These are phyloP conservation scores for Penicillium waksmanii DNA, from an alignment of 495 filamentous ascomycete genomes.

Conservation along the genomic window DNA sequence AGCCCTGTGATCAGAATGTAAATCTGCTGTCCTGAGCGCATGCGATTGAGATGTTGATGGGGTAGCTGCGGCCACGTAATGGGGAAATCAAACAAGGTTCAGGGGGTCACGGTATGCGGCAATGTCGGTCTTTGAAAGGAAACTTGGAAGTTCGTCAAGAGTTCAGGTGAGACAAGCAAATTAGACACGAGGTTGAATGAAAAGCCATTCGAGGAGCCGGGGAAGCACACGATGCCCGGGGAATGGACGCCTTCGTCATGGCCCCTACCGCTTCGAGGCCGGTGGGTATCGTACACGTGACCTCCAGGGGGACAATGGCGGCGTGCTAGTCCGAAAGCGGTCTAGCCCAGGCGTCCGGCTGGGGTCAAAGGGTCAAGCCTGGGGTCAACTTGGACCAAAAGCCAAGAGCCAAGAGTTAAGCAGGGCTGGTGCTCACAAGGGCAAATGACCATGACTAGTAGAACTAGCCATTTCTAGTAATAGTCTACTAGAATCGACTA, in stretches of 20 bases:
- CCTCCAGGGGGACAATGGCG: background rate
- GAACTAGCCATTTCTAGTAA: too few relatives aligned
- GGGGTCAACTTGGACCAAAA: too few relatives aligned
- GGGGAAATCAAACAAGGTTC: slow-evolving; percentile 8
- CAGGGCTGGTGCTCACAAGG: too few relatives aligned
- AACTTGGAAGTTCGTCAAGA: background rate
- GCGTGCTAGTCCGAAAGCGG: slow-evolving; percentile 7
- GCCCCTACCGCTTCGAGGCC: slow-evolving; percentile 17
- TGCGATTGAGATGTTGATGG: slow-evolving; percentile 16
- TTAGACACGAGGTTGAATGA: slow-evolving; percentile 2
- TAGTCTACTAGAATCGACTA: too few relatives aligned
- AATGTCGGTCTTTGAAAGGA: background rate
- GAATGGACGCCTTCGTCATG: slow-evolving; percentile 31
- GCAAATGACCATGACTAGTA: slow-evolving; percentile 17
- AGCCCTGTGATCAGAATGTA: slow-evolving; percentile 2
- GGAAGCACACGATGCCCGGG: slow-evolving; percentile 13
- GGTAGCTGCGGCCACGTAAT: slow-evolving; percentile 21
- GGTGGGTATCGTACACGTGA: slow-evolving; percentile 13
- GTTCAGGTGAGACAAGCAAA: slow-evolving; percentile 2
- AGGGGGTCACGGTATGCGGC: slow-evolving; percentile 18
- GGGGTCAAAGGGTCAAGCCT: too few relatives aligned
- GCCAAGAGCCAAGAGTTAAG: too few relatives aligned
- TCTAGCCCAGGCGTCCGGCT: slow-evolving; percentile 17
- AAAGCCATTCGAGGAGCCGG: slow-evolving; percentile 2
- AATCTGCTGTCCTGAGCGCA: slow-evolving; percentile 6